phyloP scores from a whole-genome alignment of 2,329 filamentous ascomycete species.

The Thielaviopsis euricoi region DNA sequence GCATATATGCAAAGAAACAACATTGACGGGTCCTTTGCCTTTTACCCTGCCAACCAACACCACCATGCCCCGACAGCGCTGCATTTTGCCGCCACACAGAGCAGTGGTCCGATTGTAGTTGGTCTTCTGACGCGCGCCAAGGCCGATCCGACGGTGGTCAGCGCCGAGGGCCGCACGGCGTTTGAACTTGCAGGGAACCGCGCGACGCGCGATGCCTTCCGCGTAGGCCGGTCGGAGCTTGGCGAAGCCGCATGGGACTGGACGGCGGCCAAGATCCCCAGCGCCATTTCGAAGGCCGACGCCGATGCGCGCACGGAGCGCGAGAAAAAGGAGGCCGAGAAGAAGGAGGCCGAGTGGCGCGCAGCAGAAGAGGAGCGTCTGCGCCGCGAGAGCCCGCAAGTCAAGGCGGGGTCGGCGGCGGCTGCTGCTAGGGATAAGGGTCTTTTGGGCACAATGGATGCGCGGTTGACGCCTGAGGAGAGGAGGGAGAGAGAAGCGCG shows the following conservation, averaged over 20 bases:
- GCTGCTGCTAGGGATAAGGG: slow-evolving; percentile 33
- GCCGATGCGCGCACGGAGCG: slow-evolving; percentile 51
- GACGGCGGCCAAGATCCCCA: slow-evolving; percentile 57
- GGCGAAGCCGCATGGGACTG: slow-evolving; percentile 66
- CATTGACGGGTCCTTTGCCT: slow-evolving; percentile 55
- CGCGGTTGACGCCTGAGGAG: slow-evolving; percentile 62
- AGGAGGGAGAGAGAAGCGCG: slow-evolving; percentile 67
- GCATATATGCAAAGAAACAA: slow-evolving; percentile 68
- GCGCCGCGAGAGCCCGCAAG: slow-evolving; percentile 45
- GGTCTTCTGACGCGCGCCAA: slow-evolving; percentile 60
- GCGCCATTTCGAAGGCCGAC: slow-evolving; percentile 52
- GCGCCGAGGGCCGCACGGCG: slow-evolving; percentile 62
- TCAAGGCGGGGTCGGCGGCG: slow-evolving; percentile 28
- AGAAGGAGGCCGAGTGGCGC: slow-evolving; percentile 53
- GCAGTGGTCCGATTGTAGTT: slow-evolving; percentile 58
- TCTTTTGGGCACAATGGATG: slow-evolving; percentile 37
- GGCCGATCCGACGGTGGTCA: slow-evolving; percentile 56
- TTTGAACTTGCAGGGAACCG: slow-evolving; percentile 83
- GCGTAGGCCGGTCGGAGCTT: slow-evolving; percentile 67
- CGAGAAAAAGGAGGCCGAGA: slow-evolving; percentile 53
- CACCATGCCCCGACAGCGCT: slow-evolving; percentile 70
- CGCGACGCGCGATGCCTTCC: slow-evolving; percentile 76
- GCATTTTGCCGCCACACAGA: slow-evolving; percentile 71
- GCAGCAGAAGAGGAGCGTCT: slow-evolving; percentile 60
- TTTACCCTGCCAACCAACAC: slow-evolving; percentile 55